A percentile compares a stretch with the other conserved stretches of the same genome.
phyloP scores from a whole-genome alignment of 345 rosid species.

The Populus deltoides region DNA sequence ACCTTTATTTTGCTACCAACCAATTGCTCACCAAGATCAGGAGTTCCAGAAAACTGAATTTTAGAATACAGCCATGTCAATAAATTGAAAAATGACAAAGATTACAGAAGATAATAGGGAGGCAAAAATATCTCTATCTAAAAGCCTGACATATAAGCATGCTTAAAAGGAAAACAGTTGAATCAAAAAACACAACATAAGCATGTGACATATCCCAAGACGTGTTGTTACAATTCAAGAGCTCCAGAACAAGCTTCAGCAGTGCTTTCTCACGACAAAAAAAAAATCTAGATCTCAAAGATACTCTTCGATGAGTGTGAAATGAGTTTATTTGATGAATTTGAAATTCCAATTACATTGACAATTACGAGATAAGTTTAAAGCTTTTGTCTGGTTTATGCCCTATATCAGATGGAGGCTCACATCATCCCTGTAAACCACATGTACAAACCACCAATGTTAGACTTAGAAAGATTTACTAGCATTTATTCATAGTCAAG shows the following conservation, averaged over 20 bases:
- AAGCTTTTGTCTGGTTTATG: neutral
- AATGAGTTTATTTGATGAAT: neutral
- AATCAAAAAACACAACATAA: neutral
- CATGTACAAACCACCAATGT: neutral
- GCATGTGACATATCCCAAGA: neutral
- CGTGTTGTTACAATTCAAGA: neutral
- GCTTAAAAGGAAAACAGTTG: neutral
- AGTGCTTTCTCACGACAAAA: neutral
- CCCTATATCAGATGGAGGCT: neutral
- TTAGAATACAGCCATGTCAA: neutral
- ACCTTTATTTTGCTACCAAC: slow-evolving; percentile 52
- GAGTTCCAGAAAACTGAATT: slow-evolving; percentile 37
- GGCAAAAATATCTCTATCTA: neutral
- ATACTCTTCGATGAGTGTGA: neutral
- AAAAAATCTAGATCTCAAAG: neutral
- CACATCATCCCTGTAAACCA: neutral
- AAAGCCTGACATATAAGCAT: neutral
- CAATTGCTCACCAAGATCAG: slow-evolving; percentile 38
- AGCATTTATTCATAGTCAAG: neutral
- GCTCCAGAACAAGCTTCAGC: neutral
- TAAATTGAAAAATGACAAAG: neutral
- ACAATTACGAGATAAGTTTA: neutral
- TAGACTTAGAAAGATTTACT: neutral
- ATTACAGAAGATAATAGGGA: neutral
- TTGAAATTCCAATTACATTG: neutral